Evolutionary conservation across 371 early-diverging fungal genomes (phyloP).

Genomic region (Syncephalastrum sp.): DNA sequence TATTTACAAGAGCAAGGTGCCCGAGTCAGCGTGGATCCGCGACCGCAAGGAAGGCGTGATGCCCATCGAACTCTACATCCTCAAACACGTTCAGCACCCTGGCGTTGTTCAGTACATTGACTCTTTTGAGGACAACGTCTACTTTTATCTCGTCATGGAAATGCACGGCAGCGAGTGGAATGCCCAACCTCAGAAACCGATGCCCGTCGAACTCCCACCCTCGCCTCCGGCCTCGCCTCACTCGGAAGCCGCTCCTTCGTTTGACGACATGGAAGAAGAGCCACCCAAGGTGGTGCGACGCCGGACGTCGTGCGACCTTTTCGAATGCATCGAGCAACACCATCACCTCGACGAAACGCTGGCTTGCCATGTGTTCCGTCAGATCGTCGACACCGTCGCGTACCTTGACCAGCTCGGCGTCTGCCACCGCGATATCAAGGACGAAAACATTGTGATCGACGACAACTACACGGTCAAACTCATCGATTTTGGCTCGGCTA

Average conservation of each 20-base stretch:
- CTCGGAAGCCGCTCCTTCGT: slow-evolving; percentile 32
- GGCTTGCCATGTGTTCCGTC: slow-evolving; percentile 63
- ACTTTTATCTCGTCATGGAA: slow-evolving; percentile 77
- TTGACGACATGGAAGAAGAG: slow-evolving; percentile 8
- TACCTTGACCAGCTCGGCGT: slow-evolving; percentile 60
- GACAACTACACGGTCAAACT: slow-evolving; percentile 65
- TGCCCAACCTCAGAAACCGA: neutral
- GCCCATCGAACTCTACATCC: slow-evolving; percentile 75
- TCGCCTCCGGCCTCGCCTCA: slow-evolving; percentile 33
- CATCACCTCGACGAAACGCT: slow-evolving; percentile 61
- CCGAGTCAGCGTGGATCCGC: slow-evolving; percentile 59
- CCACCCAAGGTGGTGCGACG: too few relatives aligned
- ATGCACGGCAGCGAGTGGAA: slow-evolving; percentile 76
- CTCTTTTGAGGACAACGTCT: slow-evolving; percentile 62
- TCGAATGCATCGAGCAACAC: slow-evolving; percentile 79
- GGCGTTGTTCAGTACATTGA: slow-evolving; percentile 74
- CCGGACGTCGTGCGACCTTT: slow-evolving; percentile 69
- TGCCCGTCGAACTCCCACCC: slow-evolving; percentile 3
- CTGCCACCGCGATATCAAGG: slow-evolving; percentile 71
- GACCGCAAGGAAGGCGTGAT: slow-evolving; percentile 63
- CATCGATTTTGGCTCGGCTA: slow-evolving; percentile 77
- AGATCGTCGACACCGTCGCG: slow-evolving; percentile 67
- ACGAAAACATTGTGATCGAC: slow-evolving; percentile 81
- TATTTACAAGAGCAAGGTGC: slow-evolving; percentile 67
- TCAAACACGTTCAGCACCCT: slow-evolving; percentile 66